Evolutionary conservation across 2,329 filamentous ascomycete species (phyloP), one percentile per base, ranked within the genome.

Genomic region (Epicoccum sorghinum): DNA sequence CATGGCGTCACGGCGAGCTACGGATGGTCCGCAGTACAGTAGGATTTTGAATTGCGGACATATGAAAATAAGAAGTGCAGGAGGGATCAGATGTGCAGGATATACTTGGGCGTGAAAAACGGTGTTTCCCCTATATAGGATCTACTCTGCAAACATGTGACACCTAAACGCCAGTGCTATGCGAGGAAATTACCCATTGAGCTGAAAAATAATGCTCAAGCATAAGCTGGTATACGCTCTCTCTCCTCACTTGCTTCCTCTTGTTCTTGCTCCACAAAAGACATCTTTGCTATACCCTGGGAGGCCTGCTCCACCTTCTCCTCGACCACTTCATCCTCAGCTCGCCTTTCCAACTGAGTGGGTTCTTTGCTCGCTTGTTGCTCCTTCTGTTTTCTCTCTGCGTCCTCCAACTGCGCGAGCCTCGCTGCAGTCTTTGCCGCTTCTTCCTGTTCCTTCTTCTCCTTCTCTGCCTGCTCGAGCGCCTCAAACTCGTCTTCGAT

Each of bases 401-500:
- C 64, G 36, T 67, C 68, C 50, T 75, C 72, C 13, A 69, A 57
- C 49, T 68, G 65, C 10, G 72, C 71, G 22, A 73, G 57, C 66
- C 71, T 75, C 29, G 80, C 78, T 52, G 85, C 81, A 68, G 83
- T 82, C 67, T 79, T 78, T 60, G 69, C 75, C 63, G 86, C 83
- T 60, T 85, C 80, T 18, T 72, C 76, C 68, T 89, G 85, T 78
- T 96, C 80, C 57, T 89, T 86, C 70, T 93, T 90, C 61, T 96
- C 85, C 72, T 89, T 89, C 71, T 96, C 91, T 3, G 62, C 73
- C 30, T 71, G 78, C 75, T 93, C 87, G 77, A 99, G 78, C 3
- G 82, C 87, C 62, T 89, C 89, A 41, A 98, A 82, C 77, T 97
- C 93, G 56, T 93, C 89, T 63, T 97, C 92, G 50, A 98, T 85